Conservation (phyloP, 768 basidiomycete genomes). For the Mycena filopes region DNA sequence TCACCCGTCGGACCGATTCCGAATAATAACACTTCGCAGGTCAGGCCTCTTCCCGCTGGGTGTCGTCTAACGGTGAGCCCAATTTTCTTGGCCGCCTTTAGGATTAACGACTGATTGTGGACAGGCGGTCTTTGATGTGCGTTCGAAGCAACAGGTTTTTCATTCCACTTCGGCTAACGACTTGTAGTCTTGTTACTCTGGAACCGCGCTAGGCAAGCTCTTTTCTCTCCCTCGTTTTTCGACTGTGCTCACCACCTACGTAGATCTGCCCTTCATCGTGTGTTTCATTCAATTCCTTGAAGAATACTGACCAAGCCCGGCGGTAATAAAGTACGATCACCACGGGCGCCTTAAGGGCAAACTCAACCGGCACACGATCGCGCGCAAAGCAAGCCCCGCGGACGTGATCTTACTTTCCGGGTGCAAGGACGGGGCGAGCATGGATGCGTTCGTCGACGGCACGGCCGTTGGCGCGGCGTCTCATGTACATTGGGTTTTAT, state of each 20-base stretch:
- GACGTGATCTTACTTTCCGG: slow-evolving; percentile 87
- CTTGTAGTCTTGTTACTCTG: slow-evolving; percentile 63
- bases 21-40: too few species aligned
- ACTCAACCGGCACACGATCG: slow-evolving; percentile 44
- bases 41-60: too few species aligned
- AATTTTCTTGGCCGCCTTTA: neutral
- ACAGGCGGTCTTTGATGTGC: slow-evolving; percentile 64
- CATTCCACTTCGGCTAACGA: neutral
- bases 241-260: neutral
- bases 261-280: slow-evolving; percentile 63
- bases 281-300: slow-evolving; percentile 32
- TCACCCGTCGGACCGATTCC: too few species aligned
- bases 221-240: too few species aligned
- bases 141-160: too few species aligned
- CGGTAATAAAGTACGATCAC: slow-evolving; percentile 64
- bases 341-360: slow-evolving; percentile 64
- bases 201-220: slow-evolving; percentile 59
- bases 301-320: too few species aligned
- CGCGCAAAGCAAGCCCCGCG: slow-evolving; percentile 67
- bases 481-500: slow-evolving; percentile 72
- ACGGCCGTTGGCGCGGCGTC: slow-evolving; percentile 85
- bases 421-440: slow-evolving; percentile 79
- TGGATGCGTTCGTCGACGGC: slow-evolving; percentile 72
- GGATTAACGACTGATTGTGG: neutral
- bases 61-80: too few species aligned